phyloP scores from a whole-genome alignment of 768 basidiomycete species.

The Calocybe gangraenosa region DNA sequence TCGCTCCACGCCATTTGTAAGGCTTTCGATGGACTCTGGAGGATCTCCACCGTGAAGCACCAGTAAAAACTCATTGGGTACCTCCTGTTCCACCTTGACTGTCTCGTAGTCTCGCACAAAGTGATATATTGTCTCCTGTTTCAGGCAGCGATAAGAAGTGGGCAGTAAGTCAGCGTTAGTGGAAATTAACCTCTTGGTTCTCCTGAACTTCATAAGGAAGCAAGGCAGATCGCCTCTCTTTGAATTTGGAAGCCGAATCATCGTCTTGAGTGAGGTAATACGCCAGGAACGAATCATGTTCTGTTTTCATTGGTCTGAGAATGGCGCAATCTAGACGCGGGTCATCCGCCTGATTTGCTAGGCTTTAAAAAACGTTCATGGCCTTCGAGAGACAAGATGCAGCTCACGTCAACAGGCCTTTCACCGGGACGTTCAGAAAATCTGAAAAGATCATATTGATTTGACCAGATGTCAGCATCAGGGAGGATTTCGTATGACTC shows the following conservation, averaged over 20 bases:
- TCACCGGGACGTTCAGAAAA: slow-evolving; percentile 89
- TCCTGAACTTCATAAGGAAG: slow-evolving; percentile 43
- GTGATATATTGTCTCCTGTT: slow-evolving; percentile 65
- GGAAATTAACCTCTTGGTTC: slow-evolving; percentile 47
- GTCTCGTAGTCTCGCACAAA: slow-evolving; percentile 85
- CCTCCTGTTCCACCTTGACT: slow-evolving; percentile 82
- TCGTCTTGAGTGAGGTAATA: slow-evolving; percentile 82
- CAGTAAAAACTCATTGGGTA: slow-evolving; percentile 79
- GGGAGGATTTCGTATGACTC: slow-evolving; percentile 83
- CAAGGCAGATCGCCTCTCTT: slow-evolving; percentile 44
- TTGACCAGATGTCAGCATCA: slow-evolving; percentile 84
- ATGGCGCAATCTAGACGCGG: slow-evolving; percentile 83
- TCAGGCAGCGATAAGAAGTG: neutral
- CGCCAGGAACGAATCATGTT: slow-evolving; percentile 83
- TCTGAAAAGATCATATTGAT: slow-evolving; percentile 82
- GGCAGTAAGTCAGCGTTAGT: neutral
- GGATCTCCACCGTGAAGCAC: slow-evolving; percentile 62
- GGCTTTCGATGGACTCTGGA: slow-evolving; percentile 28
- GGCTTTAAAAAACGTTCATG: too few species aligned
- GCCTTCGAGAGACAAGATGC: slow-evolving; percentile 21
- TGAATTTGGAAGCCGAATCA: slow-evolving; percentile 50
- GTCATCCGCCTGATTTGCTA: slow-evolving; percentile 75
- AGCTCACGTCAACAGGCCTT: slow-evolving; percentile 53
- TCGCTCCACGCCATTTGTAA: slow-evolving; percentile 27
- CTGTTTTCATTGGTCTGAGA: slow-evolving; percentile 82